These are phyloP conservation scores for Zalaria obscura DNA, from an alignment of 2,329 filamentous ascomycete genomes.

Conservation along the genomic window DNA sequence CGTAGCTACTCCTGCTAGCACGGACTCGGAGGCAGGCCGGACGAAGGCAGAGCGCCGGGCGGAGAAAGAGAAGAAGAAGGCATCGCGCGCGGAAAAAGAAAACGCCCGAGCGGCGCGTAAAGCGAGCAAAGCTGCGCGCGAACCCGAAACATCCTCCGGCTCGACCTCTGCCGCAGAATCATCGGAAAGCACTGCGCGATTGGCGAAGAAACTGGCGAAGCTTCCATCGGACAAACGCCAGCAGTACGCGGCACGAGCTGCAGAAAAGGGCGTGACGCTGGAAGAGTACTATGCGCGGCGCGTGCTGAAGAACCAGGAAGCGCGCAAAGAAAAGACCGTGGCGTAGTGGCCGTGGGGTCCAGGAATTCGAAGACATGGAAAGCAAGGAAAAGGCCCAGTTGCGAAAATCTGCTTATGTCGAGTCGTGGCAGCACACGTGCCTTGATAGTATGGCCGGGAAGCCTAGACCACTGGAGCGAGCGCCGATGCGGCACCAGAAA, in stretches of 20 bases:
- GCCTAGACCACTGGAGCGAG: no score
- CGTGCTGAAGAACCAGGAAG: slow-evolving; percentile 1
- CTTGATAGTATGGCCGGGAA: no score
- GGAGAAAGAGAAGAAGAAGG: slow-evolving; percentile 8
- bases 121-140: neutral
- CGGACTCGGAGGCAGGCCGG: neutral
- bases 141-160: neutral
- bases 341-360: no score
- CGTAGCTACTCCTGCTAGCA: no score
- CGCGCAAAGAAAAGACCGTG: no score
- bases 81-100: slow-evolving; percentile 7
- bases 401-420: no score
- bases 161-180: neutral
- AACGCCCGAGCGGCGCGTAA: neutral
- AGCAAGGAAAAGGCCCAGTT: no score
- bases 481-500: no score
- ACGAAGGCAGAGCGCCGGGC: slow-evolving; percentile 4
- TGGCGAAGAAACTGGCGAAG: slow-evolving; percentile 2
- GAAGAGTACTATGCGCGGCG: slow-evolving; percentile 9
- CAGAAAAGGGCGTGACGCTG: slow-evolving; percentile 18
- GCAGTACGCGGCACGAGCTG: slow-evolving; percentile 17
- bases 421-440: no score
- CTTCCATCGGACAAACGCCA: slow-evolving; percentile 14
- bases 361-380: no score
- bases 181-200: neutral